A percentile compares a stretch with the other conserved stretches of the same genome.
Conservation (phyloP, 768 basidiomycete species). For the Phaeolepiota aurea region DNA sequence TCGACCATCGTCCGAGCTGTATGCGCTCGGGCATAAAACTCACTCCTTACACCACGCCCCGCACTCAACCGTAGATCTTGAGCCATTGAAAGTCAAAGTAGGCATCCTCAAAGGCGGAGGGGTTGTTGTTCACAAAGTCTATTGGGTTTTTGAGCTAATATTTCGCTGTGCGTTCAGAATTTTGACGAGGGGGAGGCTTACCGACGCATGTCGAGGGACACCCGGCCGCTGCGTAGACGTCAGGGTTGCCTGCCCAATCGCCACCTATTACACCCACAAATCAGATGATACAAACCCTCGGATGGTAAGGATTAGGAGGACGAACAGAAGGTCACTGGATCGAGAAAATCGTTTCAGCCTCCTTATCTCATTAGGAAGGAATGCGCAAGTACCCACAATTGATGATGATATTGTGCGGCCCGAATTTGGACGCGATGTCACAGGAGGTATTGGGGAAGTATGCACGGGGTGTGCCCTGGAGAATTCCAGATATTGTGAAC, state of each 20-base stretch:
- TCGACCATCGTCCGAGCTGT: too few species aligned
- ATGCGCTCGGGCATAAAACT: too few species aligned
- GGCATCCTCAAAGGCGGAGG: conserved; percentile 55
- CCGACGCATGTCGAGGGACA: conserved; percentile 48
- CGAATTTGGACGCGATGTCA: conserved; percentile 45
- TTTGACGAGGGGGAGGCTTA: too few species aligned
- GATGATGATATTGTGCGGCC: conserved; percentile 56
- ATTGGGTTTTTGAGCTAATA: too few species aligned
- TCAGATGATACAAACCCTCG: neutral
- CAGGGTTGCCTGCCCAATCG: conserved; percentile 42
- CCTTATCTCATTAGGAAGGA: neutral
- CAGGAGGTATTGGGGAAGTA: conserved; percentile 56
- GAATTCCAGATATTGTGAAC: neutral
- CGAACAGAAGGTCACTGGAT: conserved; percentile 54
- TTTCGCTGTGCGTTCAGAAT: too few species aligned
- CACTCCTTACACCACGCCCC: too few species aligned
- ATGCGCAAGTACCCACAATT: conserved; percentile 28
- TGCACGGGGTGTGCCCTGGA: conserved; percentile 49
- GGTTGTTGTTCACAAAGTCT: conserved; percentile 64
- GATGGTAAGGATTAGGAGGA: conserved; percentile 3
- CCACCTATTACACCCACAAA: conserved; percentile 31
- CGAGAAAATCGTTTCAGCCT: neutral
- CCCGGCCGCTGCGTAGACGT: conserved; percentile 33
- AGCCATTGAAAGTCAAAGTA: conserved; percentile 66
- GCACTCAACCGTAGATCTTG: conserved; percentile 27